phyloP scores from a whole-genome alignment of 2,329 filamentous ascomycete species.

The Venturia effusa region DNA sequence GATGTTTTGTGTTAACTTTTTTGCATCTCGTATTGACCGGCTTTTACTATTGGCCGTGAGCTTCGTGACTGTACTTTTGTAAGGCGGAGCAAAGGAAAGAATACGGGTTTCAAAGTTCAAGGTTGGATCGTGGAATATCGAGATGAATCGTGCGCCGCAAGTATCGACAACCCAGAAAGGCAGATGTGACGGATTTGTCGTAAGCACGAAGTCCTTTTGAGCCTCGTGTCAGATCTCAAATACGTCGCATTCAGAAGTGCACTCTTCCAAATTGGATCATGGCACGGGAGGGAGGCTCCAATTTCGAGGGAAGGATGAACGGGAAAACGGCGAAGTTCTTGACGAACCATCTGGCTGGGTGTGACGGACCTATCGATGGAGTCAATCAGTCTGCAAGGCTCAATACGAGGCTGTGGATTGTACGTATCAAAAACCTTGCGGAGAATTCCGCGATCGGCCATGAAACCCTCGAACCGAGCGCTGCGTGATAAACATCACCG shows the following conservation, averaged over 20 bases:
- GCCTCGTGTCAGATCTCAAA: no score
- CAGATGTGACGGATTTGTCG: not conserved
- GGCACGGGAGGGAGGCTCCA: not conserved
- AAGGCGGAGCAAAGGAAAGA: no score
- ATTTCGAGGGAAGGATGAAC: no score
- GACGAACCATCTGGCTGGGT: not conserved
- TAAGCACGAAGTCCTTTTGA: not conserved
- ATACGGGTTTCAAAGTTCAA: not conserved
- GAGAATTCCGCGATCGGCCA: not conserved
- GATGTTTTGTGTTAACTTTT: no score
- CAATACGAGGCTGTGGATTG: not conserved
- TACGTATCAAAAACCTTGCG: not conserved
- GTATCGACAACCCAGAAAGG: not conserved
- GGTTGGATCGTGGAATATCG: not conserved
- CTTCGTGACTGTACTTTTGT: no score
- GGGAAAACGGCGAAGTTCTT: no score
- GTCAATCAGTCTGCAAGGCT: not conserved
- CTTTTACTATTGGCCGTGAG: no score
- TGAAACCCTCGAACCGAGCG: not conserved
- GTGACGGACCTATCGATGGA: not conserved
- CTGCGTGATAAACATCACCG: not conserved
- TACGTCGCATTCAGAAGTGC: no score
- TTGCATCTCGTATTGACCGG: no score
- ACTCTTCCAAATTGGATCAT: no score
- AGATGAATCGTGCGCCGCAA: not conserved